Base-by-base conservation (phyloP, 2,329 filamentous ascomycete species). In the Penicillium oxalicum region DNA sequence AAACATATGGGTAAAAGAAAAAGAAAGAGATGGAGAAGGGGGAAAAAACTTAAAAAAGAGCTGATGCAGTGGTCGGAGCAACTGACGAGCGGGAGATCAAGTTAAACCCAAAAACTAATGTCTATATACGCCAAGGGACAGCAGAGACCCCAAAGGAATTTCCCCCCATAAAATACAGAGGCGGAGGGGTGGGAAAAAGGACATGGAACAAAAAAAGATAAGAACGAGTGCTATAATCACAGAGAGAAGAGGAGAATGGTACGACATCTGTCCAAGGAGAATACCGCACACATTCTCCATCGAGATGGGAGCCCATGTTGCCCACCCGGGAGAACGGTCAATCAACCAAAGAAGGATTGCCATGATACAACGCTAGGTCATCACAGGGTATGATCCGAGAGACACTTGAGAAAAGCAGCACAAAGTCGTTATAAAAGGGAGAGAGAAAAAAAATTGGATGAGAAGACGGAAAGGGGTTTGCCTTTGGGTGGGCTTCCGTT, bases 301-400 rank as follows among this genome's bases (percentile, higher is more conserved):
- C 29, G 5, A 44, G 34, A 44, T 44, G 45, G 24, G n/a, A 39
- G 9, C 12, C n/a, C 9, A 12, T 12, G 11, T 36, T 38, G 46
- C 41, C 49, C 32, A 35, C 35, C 18, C 18, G 24, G 11, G 3
- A 25, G 35, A 34, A 35, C 26, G 27, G 26, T 35, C 13, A 34
- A 34, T 5, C 41, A 44, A 26, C 26, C 33, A 44, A n/a, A 9
- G 29, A 25, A 24, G 26, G n/a, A 26, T 7, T 37, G 41, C 47
- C 40, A 49, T 44, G 40, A 45, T 28, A 55, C 29, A 39, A 52
- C 42, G 45, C 44, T 45, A 54, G 41, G 53, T 60, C 59, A 55
- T 61, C 51, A 61, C 50, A 44, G 45, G 51, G 45, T 52, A 45
- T 38, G 36, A 29, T 42, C 24, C 40, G 48, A 55, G 43, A 36